phyloP scores from a whole-genome alignment of 305 asterid genomes.

The Fraxinus platypoda region DNA sequence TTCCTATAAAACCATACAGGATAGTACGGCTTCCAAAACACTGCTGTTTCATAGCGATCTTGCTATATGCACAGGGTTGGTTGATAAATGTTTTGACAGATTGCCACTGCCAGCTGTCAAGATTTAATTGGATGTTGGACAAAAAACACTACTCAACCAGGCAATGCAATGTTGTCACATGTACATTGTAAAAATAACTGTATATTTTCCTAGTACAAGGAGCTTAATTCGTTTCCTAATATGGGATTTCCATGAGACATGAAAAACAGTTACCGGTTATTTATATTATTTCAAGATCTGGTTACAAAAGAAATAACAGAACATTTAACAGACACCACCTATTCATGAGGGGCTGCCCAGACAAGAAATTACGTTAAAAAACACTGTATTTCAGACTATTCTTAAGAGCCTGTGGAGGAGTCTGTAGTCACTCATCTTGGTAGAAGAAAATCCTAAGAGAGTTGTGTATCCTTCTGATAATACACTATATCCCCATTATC shows the following conservation, averaged over 20 bases:
- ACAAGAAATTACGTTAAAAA: background rate
- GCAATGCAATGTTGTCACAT: too few relatives aligned
- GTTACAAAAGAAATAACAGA: background rate
- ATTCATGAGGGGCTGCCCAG: background rate
- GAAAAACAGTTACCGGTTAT: background rate
- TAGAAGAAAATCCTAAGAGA: background rate
- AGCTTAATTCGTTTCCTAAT: too few relatives aligned
- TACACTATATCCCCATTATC: constrained; percentile 43
- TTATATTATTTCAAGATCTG: background rate
- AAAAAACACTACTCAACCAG: too few relatives aligned
- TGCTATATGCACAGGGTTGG: too few relatives aligned
- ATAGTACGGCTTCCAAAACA: too few relatives aligned
- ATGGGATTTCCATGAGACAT: background rate
- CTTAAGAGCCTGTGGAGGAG: background rate
- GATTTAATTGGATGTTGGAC: too few relatives aligned
- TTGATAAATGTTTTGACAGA: too few relatives aligned
- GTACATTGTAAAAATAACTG: too few relatives aligned
- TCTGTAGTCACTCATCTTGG: background rate
- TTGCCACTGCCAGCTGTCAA: too few relatives aligned
- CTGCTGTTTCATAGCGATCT: too few relatives aligned
- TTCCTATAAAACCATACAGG: too few relatives aligned
- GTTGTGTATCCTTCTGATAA: constrained; percentile 39
- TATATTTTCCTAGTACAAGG: too few relatives aligned
- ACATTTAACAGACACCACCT: background rate
- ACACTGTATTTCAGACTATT: background rate